Percentiles rank a stretch among this genome's conserved stretches.
phyloP scores from a whole-genome alignment of 1,139 yeast species.

The Yamadazyma diospyri region DNA sequence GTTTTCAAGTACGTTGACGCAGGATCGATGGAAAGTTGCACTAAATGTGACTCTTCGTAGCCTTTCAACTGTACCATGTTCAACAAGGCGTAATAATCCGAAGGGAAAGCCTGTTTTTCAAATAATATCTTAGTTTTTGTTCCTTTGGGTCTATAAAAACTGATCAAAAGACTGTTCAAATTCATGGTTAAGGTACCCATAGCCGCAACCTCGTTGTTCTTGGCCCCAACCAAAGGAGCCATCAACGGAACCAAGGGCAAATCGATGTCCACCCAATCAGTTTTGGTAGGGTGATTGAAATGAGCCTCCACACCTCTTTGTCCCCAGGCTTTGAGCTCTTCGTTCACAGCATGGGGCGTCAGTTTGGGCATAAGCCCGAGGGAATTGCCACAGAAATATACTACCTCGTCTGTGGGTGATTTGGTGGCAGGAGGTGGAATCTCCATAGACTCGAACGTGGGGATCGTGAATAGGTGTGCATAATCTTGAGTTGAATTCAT shows the following conservation, averaged over 20 bases:
- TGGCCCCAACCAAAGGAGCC: slow-evolving; percentile 75
- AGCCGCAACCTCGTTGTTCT: slow-evolving; percentile 69
- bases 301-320: slow-evolving; percentile 81
- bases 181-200: slow-evolving; percentile 87
- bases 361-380: slow-evolving; percentile 81
- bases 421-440: slow-evolving; percentile 19
- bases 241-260: slow-evolving; percentile 66
- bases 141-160: slow-evolving; percentile 70
- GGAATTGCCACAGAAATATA: slow-evolving; percentile 87
- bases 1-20: slow-evolving; percentile 60
- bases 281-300: slow-evolving; percentile 56
- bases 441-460: slow-evolving; percentile 57
- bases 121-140: slow-evolving; percentile 66
- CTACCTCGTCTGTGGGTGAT: slow-evolving; percentile 19
- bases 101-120: slow-evolving; percentile 87
- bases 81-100: slow-evolving; percentile 83
- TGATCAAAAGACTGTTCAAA: slow-evolving; percentile 66
- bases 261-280: slow-evolving; percentile 82
- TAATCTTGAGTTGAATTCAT: slow-evolving; percentile 15
- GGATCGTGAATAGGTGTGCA: slow-evolving; percentile 49
- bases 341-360: slow-evolving; percentile 54
- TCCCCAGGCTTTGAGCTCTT: slow-evolving; percentile 80
- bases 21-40: slow-evolving; percentile 57
- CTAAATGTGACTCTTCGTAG: slow-evolving; percentile 52
- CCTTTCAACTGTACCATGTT: slow-evolving; percentile 70